These are phyloP conservation scores for Tricladium varicosporioides DNA, from an alignment of 2,329 filamentous ascomycete species.

Conservation along the genomic window DNA sequence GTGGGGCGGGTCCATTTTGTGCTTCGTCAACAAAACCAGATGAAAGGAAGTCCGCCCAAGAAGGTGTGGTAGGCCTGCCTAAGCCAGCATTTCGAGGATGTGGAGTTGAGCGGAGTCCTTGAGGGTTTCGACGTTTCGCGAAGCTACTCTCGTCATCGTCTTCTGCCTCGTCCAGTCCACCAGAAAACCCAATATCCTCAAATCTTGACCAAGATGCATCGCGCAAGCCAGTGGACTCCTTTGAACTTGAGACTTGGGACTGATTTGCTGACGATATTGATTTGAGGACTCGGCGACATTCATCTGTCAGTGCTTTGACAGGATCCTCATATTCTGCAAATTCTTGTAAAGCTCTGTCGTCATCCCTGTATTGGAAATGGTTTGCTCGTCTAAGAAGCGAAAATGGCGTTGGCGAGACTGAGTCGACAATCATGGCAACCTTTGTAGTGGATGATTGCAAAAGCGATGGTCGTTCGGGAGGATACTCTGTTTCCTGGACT, in stretches of 20 bases:
- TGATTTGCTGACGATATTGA: constrained; percentile 88
- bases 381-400: constrained; percentile 84
- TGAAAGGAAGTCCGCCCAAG: constrained; percentile 96
- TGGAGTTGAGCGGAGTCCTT: constrained; percentile 63
- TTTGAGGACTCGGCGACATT: constrained; percentile 86
- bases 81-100: constrained; percentile 64
- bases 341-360: constrained; percentile 77
- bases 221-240: constrained; percentile 68
- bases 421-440: constrained; percentile 95
- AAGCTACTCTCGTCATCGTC: constrained; percentile 46
- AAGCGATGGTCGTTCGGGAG: constrained; percentile 73
- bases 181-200: constrained; percentile 89
- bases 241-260: constrained; percentile 68
- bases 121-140: constrained; percentile 38
- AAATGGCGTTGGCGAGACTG: constrained; percentile 92
- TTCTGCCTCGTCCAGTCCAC: constrained; percentile 67
- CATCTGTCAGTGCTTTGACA: constrained; percentile 82
- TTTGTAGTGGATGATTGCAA: constrained; percentile 80
- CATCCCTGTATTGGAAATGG: constrained; percentile 92
- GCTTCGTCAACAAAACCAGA: constrained; percentile 83
- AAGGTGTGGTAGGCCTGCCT: constrained; percentile 84
- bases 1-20: constrained; percentile 59
- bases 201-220: constrained; percentile 97
- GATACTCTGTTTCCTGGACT: constrained; percentile 90
- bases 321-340: constrained; percentile 91